Evolutionary conservation across 441 rosid species (phyloP).

Genomic region (Aquilaria agallochum): DNA sequence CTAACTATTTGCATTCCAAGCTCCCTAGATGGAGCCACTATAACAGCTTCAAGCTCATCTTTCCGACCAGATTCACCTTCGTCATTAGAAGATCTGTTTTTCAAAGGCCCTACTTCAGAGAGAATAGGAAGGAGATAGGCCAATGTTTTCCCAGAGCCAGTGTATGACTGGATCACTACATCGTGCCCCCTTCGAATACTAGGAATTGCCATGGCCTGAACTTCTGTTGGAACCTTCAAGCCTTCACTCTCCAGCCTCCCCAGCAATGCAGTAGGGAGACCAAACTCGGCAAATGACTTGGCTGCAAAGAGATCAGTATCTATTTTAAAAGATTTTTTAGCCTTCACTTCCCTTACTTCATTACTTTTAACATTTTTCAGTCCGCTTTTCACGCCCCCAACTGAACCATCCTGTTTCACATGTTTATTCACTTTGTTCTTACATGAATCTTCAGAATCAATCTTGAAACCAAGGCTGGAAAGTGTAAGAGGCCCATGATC

Average conservation of each 20-base stretch:
- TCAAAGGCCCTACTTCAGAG: conserved; percentile 71
- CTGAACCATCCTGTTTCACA: conserved; percentile 25
- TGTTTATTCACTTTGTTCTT: conserved; percentile 23
- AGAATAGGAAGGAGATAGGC: conserved; percentile 78
- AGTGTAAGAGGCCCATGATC: conserved; percentile 53
- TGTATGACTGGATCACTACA: conserved; percentile 88
- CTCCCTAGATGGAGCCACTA: conserved; percentile 94
- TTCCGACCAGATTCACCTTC: conserved; percentile 36
- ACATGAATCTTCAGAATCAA: conserved; percentile 23
- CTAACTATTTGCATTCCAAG: conserved; percentile 93
- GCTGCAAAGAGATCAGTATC: conserved; percentile 64
- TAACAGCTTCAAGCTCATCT: conserved; percentile 70
- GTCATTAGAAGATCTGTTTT: conserved; percentile 29
- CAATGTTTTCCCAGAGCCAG: conserved; percentile 88
- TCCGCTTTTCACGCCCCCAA: conserved; percentile 30
- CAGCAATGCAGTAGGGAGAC: conserved; percentile 57
- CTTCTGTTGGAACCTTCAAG: conserved; percentile 76
- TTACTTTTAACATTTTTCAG: conserved; percentile 28
- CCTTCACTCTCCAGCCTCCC: conserved; percentile 75
- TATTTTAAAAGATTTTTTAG: conserved; percentile 35
- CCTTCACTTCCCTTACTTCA: conserved; percentile 32
- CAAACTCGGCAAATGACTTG: conserved; percentile 81
- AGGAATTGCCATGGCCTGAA: conserved; percentile 82
- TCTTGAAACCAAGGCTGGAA: conserved; percentile 48
- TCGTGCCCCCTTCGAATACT: conserved; percentile 65